These are phyloP conservation scores for Vigna trinervia DNA, from an alignment of 306 rosid genomes.

Conservation along the genomic window DNA sequence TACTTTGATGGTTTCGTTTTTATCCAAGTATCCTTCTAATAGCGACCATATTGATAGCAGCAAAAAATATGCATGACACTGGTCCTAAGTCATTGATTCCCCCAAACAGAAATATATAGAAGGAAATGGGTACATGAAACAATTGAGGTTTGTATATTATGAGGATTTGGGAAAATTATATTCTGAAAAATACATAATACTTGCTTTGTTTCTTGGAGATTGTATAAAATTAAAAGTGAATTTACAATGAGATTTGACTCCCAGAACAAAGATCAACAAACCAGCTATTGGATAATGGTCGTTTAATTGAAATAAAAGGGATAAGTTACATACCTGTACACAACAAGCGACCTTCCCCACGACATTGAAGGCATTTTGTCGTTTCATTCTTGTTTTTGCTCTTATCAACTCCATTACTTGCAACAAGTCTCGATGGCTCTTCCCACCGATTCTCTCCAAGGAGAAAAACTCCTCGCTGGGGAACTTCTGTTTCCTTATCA, in stretches of 20 bases:
- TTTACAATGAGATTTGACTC: not conserved
- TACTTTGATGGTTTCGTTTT: not conserved
- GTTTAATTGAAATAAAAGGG: not conserved
- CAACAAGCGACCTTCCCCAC: constrained; percentile 85
- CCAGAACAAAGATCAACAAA: constrained; percentile 11
- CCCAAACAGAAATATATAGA: constrained; percentile 12
- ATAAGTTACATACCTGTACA: constrained; percentile 71
- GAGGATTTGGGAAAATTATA: not conserved
- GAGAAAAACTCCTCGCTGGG: constrained; percentile 77
- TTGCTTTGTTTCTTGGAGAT: not conserved
- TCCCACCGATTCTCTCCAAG: constrained; percentile 97
- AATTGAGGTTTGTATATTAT: not conserved
- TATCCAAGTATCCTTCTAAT: not conserved
- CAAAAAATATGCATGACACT: not conserved
- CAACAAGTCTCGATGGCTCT: constrained; percentile 79
- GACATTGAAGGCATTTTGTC: constrained; percentile 74
- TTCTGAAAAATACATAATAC: constrained; percentile 21
- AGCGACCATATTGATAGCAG: not conserved
- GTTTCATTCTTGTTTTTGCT: constrained; percentile 50
- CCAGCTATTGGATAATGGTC: not conserved
- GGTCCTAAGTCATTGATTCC: not conserved
- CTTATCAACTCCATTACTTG: constrained; percentile 43
- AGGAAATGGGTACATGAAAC: not conserved
- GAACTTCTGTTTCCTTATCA: constrained; percentile 46
- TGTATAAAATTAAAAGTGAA: constrained; percentile 21